Evolutionary conservation across 805 yeast species (phyloP).

Genomic region (Lipomyces starkeyi): DNA sequence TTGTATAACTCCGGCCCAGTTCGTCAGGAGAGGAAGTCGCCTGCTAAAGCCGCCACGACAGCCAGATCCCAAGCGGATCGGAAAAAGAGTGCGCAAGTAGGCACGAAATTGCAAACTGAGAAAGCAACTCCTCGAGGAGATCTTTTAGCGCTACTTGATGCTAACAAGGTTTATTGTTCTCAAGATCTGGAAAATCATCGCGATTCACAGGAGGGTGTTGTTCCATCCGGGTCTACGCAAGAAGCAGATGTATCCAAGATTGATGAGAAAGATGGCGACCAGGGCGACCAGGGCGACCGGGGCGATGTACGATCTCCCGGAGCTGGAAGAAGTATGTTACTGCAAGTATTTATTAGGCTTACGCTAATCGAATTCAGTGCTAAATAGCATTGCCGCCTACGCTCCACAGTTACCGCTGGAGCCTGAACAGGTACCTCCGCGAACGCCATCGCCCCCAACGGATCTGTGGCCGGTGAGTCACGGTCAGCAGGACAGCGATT

Average conservation of each 20-base stretch:
- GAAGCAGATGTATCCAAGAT: not conserved
- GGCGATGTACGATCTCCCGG: not conserved
- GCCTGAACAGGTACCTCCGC: not conserved
- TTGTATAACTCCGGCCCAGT: not conserved
- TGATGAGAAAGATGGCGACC: not conserved
- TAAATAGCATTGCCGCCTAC: not conserved
- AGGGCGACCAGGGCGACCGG: not conserved
- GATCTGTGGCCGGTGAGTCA: not conserved
- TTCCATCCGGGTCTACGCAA: not conserved
- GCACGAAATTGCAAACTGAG: not conserved
- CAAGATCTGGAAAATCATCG: not conserved
- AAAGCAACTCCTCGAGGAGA: not conserved
- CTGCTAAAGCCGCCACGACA: not conserved
- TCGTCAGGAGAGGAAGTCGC: not conserved
- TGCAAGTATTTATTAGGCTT: not conserved
- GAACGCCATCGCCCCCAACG: not conserved
- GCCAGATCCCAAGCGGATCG: not conserved
- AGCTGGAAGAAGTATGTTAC: not conserved
- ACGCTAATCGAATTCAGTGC: not conserved
- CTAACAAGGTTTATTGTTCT: not conserved
- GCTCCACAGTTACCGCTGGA: not conserved
- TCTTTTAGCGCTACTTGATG: not conserved
- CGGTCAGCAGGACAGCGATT: not conserved
- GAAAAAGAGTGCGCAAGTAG: not conserved
- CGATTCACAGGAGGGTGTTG: not conserved